A percentile compares a stretch with the other conserved stretches of the same genome.
Evolutionary conservation across 352 stramenopile genomes (phyloP).

Genomic region (Aphanomyces invadans): DNA sequence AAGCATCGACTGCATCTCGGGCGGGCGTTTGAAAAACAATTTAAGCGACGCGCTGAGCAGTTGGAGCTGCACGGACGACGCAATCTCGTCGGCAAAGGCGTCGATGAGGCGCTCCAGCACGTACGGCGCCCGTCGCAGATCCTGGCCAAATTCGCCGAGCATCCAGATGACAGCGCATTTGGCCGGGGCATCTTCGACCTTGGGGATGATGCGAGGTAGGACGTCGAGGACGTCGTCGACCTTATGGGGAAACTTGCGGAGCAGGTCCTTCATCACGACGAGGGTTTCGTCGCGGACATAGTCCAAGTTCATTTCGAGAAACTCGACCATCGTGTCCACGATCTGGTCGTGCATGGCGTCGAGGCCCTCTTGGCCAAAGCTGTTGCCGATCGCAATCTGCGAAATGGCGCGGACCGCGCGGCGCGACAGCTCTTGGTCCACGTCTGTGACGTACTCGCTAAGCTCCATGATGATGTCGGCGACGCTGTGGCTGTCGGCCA

Average conservation of each 20-base stretch:
- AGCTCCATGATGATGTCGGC: constrained; percentile 96
- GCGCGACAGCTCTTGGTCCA: constrained; percentile 89
- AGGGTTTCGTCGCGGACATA: constrained; percentile 96
- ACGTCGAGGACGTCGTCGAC: constrained; percentile 87
- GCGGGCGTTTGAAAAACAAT: constrained; percentile 97
- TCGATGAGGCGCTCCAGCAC: constrained; percentile 95
- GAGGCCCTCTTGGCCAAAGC: constrained; percentile 41
- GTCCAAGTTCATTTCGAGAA: constrained; percentile 94
- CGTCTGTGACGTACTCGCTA: constrained; percentile 94
- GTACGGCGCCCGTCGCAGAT: constrained; percentile 91
- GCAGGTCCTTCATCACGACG: constrained; percentile 92
- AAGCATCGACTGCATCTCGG: constrained; percentile 97
- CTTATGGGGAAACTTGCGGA: constrained; percentile 94
- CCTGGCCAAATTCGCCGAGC: constrained; percentile 94
- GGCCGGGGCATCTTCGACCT: constrained; percentile 69
- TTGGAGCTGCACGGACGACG: constrained; percentile 87
- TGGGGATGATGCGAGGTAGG: constrained; percentile 59
- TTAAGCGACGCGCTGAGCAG: constrained; percentile 95
- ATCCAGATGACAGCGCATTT: constrained; percentile 96
- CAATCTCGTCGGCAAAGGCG: constrained; percentile 86
- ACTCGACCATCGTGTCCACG: constrained; percentile 92
- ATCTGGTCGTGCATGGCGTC: constrained; percentile 79
- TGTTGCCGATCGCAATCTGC: constrained; percentile 86
- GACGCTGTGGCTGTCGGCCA: constrained; percentile 92
- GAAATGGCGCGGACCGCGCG: constrained; percentile 91